A percentile compares a stretch with the other conserved stretches of the same genome.
Conservation (phyloP, 2,329 filamentous ascomycete genomes). For the Beauveria brongniartii region DNA sequence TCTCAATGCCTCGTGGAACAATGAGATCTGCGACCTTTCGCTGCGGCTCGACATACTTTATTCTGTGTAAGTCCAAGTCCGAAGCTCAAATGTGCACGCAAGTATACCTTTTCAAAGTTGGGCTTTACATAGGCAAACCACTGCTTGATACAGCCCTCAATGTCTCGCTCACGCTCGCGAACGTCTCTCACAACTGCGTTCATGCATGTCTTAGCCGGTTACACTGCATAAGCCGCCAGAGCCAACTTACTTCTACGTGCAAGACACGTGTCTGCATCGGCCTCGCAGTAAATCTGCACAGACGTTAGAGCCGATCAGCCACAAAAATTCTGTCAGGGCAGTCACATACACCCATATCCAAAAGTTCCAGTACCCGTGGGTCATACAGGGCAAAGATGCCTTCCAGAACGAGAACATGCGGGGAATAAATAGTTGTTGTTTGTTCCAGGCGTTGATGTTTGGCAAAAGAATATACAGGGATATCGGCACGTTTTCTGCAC, state of each 20-base stretch:
- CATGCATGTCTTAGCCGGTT: constrained; percentile 11
- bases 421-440: constrained; percentile 88
- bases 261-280: constrained; percentile 88
- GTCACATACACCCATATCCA: constrained; percentile 72
- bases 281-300: constrained; percentile 81
- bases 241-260: constrained; percentile 66
- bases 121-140: constrained; percentile 97
- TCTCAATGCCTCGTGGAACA: constrained; percentile 89
- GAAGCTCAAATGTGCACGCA: constrained; percentile 66
- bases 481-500: constrained; percentile 74
- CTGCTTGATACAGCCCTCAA: constrained; percentile 95
- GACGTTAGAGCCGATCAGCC: background rate
- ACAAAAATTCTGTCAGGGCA: background rate
- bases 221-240: constrained; percentile 11
- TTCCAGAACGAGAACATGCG: constrained; percentile 89
- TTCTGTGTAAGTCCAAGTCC: constrained; percentile 22
- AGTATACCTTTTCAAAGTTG: constrained; percentile 71
- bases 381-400: constrained; percentile 95
- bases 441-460: constrained; percentile 74
- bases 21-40: constrained; percentile 90
- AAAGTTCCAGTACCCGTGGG: constrained; percentile 69
- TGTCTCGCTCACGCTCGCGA: constrained; percentile 77
- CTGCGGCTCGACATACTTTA: constrained; percentile 82
- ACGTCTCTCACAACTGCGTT: constrained; percentile 73
- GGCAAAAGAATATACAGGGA: constrained; percentile 91